Base-by-base conservation (phyloP, 2,329 filamentous ascomycete genomes). In the Fusarium robinianum region DNA sequence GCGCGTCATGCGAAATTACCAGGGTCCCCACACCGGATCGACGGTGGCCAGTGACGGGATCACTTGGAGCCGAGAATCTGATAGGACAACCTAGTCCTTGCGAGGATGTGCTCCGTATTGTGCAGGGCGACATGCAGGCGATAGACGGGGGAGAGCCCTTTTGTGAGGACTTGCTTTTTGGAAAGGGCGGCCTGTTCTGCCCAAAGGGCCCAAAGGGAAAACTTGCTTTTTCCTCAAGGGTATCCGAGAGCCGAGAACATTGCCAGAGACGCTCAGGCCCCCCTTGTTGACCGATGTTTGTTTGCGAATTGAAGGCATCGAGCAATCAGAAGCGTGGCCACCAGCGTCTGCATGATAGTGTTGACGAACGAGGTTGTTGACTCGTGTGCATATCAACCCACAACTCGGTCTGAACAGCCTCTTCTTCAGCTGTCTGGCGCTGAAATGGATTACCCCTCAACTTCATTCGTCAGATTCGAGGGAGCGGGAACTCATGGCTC, bases 101-200 rank as follows among this genome's bases (percentile, higher is more conserved):
- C 35, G 35, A 23, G 7, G n/a, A n/a, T n/a, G n/a, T n/a, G n/a
- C n/a, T n/a, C n/a, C n/a, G n/a, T n/a, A n/a, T 23, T 34, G 40
- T 8, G 34, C 35, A 51, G 36, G 38, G 29, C 35, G 29, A 36
- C 38, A 59, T 57, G 53, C 47, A 57, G 55, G 42, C 49, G 39
- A 54, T 41, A 27, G 31, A 45, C 31, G 30, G 30, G 25, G 41
- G 23, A 52, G 37, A 47, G 53, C 31, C 41, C 49, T 57, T 57
- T 57, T 56, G 49, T 32, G 38, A 27, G 47, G 26, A 24, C 39
- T 58, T 58, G 56, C 56, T 57, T 58, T 58, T 58, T 47, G 14
- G 26, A 11, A 22, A 21, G 14, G 31, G 19, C 30, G 27, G 19
- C 30, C 26, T 29, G 42, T 41, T 40, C 30, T 30, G 17, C 33